Evolutionary conservation across 768 basidiomycete genomes (phyloP), one percentile per base, ranked within the genome.

Genomic region (Tephrocybe sp.): DNA sequence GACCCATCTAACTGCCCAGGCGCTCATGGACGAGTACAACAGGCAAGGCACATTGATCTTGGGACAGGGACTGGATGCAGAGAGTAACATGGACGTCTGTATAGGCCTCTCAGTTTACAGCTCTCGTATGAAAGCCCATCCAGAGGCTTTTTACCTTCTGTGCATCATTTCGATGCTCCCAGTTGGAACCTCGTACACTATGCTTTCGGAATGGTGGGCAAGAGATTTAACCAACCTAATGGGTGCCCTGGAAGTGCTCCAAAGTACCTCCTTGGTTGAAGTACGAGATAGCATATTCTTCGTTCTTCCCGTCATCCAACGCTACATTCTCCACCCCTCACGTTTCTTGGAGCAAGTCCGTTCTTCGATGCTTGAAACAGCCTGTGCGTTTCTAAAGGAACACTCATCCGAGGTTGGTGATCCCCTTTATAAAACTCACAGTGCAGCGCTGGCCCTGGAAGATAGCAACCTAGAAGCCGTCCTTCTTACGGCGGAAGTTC

Each of bases 81-180:
- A 59, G 33, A 28, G 43, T 15, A 53, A 56, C 39, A 41, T 56
- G 3, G 55, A 46, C 14, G 20, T 45, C 20, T 50, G 34, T 26
- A 57, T 57, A 21, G 37, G 43, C 3, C 37, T 57, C 3, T 57
- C 56, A 7, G 44, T 53, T 1, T 4, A 53, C 33, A 50, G 56
- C 15, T 30, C 36, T n/a, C 28, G 25, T n/a, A 53, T 57, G 37
- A 24, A 15, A n/a, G 20, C 18, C 23, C 21, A 48, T 23, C 58
- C 48, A 14, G 51, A 44, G 2, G 48, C 45, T n/a, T 21, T 36
- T 11, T 21, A 24, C 2, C 54, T 61, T 25, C 48, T 61, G 10
- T 48, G 54, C 11, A 39, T 56, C 14, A 51, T 68, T 32, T 56
- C 64, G 11, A 44, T 65, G 43, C 57, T 68, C 9, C 65, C 64